Evolutionary conservation across 2,329 filamentous ascomycete species (phyloP).

Genomic region (Alternaria rosae): DNA sequence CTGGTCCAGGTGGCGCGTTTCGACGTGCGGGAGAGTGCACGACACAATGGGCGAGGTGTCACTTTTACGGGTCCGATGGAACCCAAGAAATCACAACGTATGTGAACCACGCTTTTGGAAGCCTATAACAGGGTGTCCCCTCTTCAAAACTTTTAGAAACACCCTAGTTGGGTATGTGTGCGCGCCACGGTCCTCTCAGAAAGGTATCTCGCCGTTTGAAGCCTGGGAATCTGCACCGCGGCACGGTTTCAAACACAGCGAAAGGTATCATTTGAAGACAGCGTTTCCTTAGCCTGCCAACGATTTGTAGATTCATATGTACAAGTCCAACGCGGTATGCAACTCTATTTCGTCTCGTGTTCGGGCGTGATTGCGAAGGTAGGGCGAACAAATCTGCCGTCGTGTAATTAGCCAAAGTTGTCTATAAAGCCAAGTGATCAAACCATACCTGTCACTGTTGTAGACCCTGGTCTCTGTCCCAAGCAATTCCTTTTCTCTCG

Average conservation of each 20-base stretch:
- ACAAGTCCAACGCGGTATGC: conserved; percentile 16
- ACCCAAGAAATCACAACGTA: not conserved
- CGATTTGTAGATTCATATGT: conserved; percentile 16
- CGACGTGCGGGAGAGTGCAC: not conserved
- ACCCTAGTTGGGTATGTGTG: not conserved
- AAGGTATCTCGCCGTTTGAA: not conserved
- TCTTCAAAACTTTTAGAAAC: not conserved
- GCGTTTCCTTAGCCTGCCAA: conserved; percentile 9
- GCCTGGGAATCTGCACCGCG: not conserved
- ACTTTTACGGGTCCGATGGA: not conserved
- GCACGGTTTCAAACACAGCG: conserved; percentile 11
- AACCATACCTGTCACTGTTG: conserved; percentile 80
- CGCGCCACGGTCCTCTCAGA: not conserved
- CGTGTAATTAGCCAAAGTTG: conserved; percentile 12
- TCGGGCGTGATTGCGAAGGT: conserved; percentile 78
- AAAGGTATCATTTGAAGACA: conserved; percentile 16
- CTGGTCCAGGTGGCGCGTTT: not conserved
- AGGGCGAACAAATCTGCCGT: conserved; percentile 67
- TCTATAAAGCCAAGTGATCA: too few species aligned
- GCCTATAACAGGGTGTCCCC: not conserved
- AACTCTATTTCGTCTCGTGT: conserved; percentile 63
- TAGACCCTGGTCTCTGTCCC: conserved; percentile 86
- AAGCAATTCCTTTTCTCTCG: conserved; percentile 87
- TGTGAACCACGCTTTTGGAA: not conserved
- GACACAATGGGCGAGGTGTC: not conserved